A percentile compares a stretch with the other conserved stretches of the same genome.
These are phyloP conservation scores for Albophoma yamanashiensis DNA, from an alignment of 2,329 filamentous ascomycete species.

Conservation along the genomic window DNA sequence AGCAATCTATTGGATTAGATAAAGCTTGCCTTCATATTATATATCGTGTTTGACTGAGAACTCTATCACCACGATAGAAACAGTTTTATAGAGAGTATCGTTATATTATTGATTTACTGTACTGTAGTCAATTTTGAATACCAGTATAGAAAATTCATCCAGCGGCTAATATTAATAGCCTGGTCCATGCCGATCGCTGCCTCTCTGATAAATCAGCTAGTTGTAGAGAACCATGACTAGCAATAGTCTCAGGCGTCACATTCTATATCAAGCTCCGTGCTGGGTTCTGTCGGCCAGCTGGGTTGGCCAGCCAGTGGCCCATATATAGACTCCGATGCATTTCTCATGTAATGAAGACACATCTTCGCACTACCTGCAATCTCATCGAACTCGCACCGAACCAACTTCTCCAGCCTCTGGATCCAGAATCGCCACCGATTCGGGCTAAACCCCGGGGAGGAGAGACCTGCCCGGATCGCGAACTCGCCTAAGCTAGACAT, in stretches of 20 bases:
- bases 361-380: neutral
- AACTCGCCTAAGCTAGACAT: neutral
- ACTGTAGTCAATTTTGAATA: too few relatives aligned
- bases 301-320: neutral
- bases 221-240: neutral
- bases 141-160: neutral
- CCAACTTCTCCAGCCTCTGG: neutral
- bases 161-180: too few relatives aligned
- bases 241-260: neutral
- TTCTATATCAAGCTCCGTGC: neutral
- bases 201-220: neutral
- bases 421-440: conserved; percentile 1
- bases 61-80: neutral
- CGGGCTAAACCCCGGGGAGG: neutral
- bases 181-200: neutral
- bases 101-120: neutral
- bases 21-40: neutral
- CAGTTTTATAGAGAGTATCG: neutral
- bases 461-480: neutral
- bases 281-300: neutral
- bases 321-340: neutral
- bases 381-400: neutral
- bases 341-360: neutral
- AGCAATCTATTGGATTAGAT: too few relatives aligned
- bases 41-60: neutral